Evolutionary conservation across 2,329 filamentous ascomycete species (phyloP), one percentile per base, ranked within the genome.

Genomic region (Hysterium pulicare): DNA sequence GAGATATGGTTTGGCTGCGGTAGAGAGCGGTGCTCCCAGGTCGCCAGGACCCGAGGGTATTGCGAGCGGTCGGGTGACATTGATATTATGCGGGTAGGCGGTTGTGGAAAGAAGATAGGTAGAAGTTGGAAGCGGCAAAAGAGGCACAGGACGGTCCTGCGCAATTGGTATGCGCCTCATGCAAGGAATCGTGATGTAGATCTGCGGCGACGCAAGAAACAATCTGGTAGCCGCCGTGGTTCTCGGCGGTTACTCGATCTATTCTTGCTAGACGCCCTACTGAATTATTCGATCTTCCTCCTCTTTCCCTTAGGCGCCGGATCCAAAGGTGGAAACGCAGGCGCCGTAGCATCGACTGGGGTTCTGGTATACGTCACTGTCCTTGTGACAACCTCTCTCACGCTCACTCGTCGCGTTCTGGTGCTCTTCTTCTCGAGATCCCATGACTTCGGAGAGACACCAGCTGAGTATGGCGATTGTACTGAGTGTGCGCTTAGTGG

Each of bases 231-330:
- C 32, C 32, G 32, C 32, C n/a, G 11, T 10, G 11, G 17, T 10
- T 19, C 32, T 19, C 11, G 15, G 16, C 13, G 32, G 13, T 11
- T 11, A 11, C n/a, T 19, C 4, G 11, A 15, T n/a, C 16, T 34
- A 15, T n/a, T 34, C 4, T 4, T 19, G 32, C 16, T 19, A 34
- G 16, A n/a, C 32, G 16, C n/a, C n/a, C n/a, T n/a, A n/a, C 32
- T 16, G 13, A 19, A 11, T 51, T 70, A 75, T 54, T 79, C 76
- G 45, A 82, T 69, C 74, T 88, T 94, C 72, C 90, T 84, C 71
- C 90, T 82, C 78, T 96, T 97, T 51, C 90, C 90, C 67, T 90
- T 90, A 6, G 90, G 91, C 28, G 90, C 89, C 19, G 90, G 87
- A 52, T 90, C 87, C 72, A 97, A 87, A 51, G 84, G 77, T n/a